Percentiles rank a stretch among this genome's conserved stretches.
phyloP scores from a whole-genome alignment of 176 grass and related monocot species.

The barley (Hordeum vulgare) region DNA sequence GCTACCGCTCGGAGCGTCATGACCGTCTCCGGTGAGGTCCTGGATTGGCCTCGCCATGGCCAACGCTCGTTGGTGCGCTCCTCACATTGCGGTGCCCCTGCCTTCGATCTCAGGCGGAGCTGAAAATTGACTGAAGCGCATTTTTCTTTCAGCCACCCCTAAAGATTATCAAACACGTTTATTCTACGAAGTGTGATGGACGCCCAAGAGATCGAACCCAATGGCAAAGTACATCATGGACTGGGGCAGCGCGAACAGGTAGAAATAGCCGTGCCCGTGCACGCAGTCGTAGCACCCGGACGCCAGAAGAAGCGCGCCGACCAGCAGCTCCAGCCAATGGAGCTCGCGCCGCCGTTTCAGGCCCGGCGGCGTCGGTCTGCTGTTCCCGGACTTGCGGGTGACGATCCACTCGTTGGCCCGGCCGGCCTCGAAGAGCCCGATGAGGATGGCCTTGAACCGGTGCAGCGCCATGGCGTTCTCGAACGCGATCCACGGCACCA shows the following conservation, averaged over 20 bases:
- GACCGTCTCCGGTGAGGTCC: too few species aligned
- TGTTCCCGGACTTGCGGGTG: constrained; percentile 57
- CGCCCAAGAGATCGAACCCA: constrained; percentile 49
- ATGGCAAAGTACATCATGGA: constrained; percentile 50
- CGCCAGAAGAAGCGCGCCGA: constrained; percentile 32
- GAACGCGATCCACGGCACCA: constrained; percentile 48
- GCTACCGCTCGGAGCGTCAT: too few species aligned
- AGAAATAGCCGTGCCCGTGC: constrained; percentile 42
- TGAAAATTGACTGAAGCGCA: too few species aligned
- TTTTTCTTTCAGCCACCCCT: too few species aligned
- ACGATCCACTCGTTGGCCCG: constrained; percentile 86
- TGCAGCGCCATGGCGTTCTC: constrained; percentile 82
- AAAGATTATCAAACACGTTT: too few species aligned
- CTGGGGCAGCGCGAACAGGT: constrained; percentile 57
- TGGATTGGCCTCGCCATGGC: too few species aligned
- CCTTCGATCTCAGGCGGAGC: too few species aligned
- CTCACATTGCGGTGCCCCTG: too few species aligned
- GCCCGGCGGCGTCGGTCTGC: too few species aligned
- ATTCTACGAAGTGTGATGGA: background rate
- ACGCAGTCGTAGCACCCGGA: constrained; percentile 42
- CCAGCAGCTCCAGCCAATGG: constrained; percentile 36
- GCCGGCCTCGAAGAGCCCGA: constrained; percentile 51
- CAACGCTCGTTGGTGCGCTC: too few species aligned
- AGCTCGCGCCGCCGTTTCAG: constrained; percentile 15
- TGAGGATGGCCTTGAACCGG: constrained; percentile 56